phyloP scores from a whole-genome alignment of 2,329 filamentous ascomycete species.

The Parastagonospora nodorum region DNA sequence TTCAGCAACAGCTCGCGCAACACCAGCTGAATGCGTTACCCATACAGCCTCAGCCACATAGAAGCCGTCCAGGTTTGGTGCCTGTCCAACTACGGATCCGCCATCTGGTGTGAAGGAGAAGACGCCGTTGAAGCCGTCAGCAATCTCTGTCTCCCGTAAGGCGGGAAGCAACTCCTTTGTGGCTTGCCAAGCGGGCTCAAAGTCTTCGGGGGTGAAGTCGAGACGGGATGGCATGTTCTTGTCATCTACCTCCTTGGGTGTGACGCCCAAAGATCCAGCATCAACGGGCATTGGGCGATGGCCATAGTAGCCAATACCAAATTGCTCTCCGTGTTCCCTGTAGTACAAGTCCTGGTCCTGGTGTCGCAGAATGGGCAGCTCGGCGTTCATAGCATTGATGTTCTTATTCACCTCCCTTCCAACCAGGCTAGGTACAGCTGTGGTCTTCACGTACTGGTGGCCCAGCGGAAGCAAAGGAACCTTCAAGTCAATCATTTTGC shows the following conservation, averaged over 20 bases:
- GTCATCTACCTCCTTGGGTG: constrained; percentile 60
- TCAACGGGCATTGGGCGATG: constrained; percentile 66
- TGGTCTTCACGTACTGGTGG: constrained; percentile 69
- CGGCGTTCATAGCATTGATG: constrained; percentile 56
- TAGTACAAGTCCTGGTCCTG: constrained; percentile 70
- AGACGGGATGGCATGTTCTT: constrained; percentile 68
- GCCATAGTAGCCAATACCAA: constrained; percentile 68
- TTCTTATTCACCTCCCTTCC: constrained; percentile 47
- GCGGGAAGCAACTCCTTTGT: constrained; percentile 61
- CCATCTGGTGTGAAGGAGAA: constrained; percentile 71
- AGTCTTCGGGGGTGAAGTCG: constrained; percentile 64
- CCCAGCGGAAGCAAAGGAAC: constrained; percentile 66
- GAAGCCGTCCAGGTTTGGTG: constrained; percentile 64
- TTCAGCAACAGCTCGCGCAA: constrained; percentile 65
- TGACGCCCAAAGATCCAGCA: constrained; percentile 60
- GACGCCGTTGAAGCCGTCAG: constrained; percentile 68
- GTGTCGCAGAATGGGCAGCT: constrained; percentile 64
- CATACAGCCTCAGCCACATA: constrained; percentile 69
- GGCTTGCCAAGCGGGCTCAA: constrained; percentile 64
- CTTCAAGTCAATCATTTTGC: constrained; percentile 63
- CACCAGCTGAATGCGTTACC: constrained; percentile 69
- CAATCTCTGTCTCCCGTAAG: constrained; percentile 57
- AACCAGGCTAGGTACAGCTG: constrained; percentile 53
- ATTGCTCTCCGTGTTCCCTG: constrained; percentile 66
- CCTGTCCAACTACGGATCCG: constrained; percentile 63